Percentiles rank a stretch among this genome's conserved stretches.
Evolutionary conservation across 2,329 filamentous ascomycete species (phyloP).

Genomic region (Arachnomyces sp.): DNA sequence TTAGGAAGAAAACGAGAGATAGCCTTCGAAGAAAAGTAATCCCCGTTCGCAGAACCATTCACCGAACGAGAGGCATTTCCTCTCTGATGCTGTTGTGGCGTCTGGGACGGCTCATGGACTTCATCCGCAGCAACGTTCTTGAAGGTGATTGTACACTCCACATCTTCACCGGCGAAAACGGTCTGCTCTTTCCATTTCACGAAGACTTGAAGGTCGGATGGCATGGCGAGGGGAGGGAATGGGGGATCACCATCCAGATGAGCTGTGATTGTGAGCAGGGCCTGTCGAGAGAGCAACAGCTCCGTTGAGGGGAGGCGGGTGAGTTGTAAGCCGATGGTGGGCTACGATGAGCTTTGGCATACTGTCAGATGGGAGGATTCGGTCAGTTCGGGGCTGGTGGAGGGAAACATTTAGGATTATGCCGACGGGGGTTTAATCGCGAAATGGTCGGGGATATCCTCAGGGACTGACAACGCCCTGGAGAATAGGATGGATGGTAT

Average conservation of each 20-base stretch:
- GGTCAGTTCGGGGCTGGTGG: slow-evolving; percentile 5
- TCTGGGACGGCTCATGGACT: slow-evolving; percentile 18
- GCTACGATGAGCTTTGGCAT: slow-evolving; percentile 18
- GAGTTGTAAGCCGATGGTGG: slow-evolving; percentile 9
- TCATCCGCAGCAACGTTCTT: slow-evolving; percentile 61
- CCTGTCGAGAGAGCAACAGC: neutral
- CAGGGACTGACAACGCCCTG: no score
- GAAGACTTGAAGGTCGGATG: slow-evolving; percentile 83
- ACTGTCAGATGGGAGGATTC: slow-evolving; percentile 16
- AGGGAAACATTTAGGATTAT: slow-evolving; percentile 9
- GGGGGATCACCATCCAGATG: slow-evolving; percentile 25
- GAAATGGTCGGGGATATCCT: no score
- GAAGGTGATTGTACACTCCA: slow-evolving; percentile 94
- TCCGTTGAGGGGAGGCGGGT: slow-evolving; percentile 1
- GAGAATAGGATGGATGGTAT: neutral
- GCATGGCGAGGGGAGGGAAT: slow-evolving; percentile 35
- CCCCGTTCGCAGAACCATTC: slow-evolving; percentile 24
- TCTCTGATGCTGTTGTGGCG: slow-evolving; percentile 20
- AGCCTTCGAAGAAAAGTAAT: slow-evolving; percentile 31
- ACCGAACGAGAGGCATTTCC: slow-evolving; percentile 29
- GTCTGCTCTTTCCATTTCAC: slow-evolving; percentile 90
- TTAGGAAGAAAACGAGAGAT: slow-evolving; percentile 29
- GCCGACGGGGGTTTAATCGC: slow-evolving; percentile 6
- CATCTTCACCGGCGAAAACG: slow-evolving; percentile 91
- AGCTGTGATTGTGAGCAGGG: neutral